These are phyloP conservation scores for Albophoma yamanashiensis DNA, from an alignment of 2,329 filamentous ascomycete species.

Conservation along the genomic window DNA sequence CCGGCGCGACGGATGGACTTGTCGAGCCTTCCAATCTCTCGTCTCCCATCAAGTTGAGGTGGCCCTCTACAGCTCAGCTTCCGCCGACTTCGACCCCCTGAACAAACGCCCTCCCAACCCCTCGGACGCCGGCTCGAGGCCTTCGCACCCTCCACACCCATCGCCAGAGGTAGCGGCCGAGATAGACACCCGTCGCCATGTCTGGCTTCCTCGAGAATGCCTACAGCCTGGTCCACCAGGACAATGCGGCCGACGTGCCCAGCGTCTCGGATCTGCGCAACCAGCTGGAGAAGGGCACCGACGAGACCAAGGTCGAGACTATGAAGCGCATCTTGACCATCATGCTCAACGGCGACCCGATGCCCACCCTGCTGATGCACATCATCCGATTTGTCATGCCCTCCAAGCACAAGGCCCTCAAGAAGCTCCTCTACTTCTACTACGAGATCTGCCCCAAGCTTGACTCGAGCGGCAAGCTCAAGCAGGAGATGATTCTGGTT, in stretches of 20 bases:
- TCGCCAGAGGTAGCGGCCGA: constrained; percentile 1
- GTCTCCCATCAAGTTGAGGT: constrained; percentile 12
- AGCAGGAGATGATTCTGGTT: constrained; percentile 99
- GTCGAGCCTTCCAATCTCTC: constrained; percentile 1
- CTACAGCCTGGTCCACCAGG: constrained; percentile 95
- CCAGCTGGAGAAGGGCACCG: constrained; percentile 86
- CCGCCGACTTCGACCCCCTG: background rate
- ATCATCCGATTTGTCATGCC: constrained; percentile 99
- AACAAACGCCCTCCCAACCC: background rate
- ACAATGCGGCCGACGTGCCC: constrained; percentile 91
- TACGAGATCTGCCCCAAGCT: constrained; percentile 98
- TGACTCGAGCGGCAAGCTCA: constrained; percentile 84
- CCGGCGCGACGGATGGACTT: constrained; percentile 6
- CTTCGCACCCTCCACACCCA: background rate
- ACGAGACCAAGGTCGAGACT: constrained; percentile 87
- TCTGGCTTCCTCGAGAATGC: constrained; percentile 88
- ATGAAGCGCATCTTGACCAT: constrained; percentile 94
- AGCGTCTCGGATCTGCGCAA: constrained; percentile 83
- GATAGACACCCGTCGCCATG: constrained; percentile 50
- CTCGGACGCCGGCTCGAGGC: background rate
- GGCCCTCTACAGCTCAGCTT: constrained; percentile 4
- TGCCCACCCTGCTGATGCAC: constrained; percentile 95
- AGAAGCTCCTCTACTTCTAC: constrained; percentile 98
- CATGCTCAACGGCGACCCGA: constrained; percentile 96
- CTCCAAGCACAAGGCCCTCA: constrained; percentile 88